phyloP scores from a whole-genome alignment of 208 protist species.

The Leptomonas seymouri region DNA sequence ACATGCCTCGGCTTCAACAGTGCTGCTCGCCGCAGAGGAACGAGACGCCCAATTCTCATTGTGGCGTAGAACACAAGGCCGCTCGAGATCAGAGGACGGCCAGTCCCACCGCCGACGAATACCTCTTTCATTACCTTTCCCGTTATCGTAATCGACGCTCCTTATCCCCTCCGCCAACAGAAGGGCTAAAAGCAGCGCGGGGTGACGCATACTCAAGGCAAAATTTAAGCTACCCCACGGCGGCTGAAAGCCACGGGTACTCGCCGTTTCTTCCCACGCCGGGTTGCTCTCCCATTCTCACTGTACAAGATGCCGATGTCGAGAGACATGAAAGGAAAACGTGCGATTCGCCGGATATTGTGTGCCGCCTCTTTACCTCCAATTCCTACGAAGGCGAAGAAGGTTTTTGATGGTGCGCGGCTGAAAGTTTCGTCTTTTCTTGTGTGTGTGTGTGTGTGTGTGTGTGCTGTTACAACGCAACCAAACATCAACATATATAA shows the following conservation, averaged over 20 bases:
- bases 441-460: background rate
- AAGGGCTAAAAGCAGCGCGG: background rate
- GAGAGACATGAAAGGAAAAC: background rate
- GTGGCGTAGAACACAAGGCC: background rate
- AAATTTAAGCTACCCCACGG: no score
- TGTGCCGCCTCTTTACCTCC: slow-evolving; percentile 23
- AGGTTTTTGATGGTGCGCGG: background rate
- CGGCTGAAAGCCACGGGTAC: no score
- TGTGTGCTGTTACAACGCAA: background rate
- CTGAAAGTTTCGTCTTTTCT: background rate
- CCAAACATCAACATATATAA: background rate
- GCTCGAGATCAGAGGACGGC: background rate
- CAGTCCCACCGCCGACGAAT: slow-evolving; percentile 16
- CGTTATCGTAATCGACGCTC: slow-evolving; percentile 9
- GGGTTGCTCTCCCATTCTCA: slow-evolving; percentile 26
- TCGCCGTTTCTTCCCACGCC: slow-evolving; percentile 2
- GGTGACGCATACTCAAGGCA: no score
- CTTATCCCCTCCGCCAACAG: background rate
- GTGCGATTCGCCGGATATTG: background rate
- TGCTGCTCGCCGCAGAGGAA: no score
- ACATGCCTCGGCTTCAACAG: no score
- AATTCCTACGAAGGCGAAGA: background rate
- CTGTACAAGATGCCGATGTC: background rate
- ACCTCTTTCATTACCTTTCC: slow-evolving; percentile 25
- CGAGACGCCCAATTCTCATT: background rate